Evolutionary conservation across 2,329 filamentous ascomycete genomes (phyloP).

Genomic region (Sphaerulina populicola): DNA sequence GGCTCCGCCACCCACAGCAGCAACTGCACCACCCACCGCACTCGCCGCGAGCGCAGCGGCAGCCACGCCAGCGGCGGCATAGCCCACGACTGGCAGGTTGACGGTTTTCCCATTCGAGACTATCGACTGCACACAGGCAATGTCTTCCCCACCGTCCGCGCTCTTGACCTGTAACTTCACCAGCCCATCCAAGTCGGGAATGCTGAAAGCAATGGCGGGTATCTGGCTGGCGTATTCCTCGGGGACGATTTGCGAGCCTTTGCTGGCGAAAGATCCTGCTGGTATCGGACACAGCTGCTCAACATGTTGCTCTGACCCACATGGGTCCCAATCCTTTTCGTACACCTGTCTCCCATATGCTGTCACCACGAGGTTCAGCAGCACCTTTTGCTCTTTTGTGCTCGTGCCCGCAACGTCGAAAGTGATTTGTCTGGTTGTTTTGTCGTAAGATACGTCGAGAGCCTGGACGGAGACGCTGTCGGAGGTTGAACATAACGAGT

Average conservation of each 20-base stretch:
- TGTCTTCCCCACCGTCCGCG: conserved; percentile 48
- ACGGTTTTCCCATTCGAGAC: conserved; percentile 84
- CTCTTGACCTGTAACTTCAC: conserved; percentile 71
- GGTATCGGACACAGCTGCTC: conserved; percentile 78
- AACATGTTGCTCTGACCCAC: conserved; percentile 52
- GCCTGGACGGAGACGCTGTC: conserved; percentile 60
- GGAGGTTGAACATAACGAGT: conserved; percentile 60
- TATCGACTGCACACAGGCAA: conserved; percentile 75
- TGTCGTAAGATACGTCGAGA: conserved; percentile 72
- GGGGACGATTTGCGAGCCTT: conserved; percentile 64
- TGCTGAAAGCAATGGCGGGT: conserved; percentile 76
- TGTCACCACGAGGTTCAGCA: conserved; percentile 62
- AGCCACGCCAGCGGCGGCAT: conserved; percentile 73
- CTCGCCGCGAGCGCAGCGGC: conserved; percentile 71
- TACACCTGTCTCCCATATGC: conserved; percentile 83
- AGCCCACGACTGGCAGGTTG: conserved; percentile 66
- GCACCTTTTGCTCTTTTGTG: conserved; percentile 66
- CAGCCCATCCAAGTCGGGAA: conserved; percentile 82
- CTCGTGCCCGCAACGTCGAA: conserved; percentile 81
- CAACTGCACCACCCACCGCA: conserved; percentile 58
- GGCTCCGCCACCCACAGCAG: conserved; percentile 48
- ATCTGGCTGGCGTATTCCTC: conserved; percentile 63
- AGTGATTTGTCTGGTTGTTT: conserved; percentile 59
- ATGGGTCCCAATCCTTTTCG: conserved; percentile 73
- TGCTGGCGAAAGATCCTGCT: conserved; percentile 61